Base-by-base conservation (phyloP, 2,329 filamentous ascomycete species). In the Plectosphaerella sp. region DNA sequence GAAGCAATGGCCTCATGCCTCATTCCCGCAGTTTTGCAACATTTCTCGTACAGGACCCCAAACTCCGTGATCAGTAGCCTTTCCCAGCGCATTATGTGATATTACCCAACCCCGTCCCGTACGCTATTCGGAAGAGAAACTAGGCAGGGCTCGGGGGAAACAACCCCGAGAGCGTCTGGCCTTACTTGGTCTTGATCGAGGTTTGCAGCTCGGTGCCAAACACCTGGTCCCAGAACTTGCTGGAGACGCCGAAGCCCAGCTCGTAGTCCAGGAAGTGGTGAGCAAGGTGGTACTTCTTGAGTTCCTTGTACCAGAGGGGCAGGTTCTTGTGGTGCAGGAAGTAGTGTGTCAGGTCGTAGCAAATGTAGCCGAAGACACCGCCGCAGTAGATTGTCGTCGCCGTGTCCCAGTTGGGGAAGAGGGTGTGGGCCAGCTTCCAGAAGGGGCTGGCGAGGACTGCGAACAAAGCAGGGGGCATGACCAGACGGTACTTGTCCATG, bases 181-280 rank as follows among this genome's bases (percentile, higher is more conserved):
- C 28, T 57, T 59, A 69, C 52, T 68, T 63, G 16, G 64, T 59
- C 68, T 74, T 75, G 53, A 68, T 62, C 24, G 39, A 20, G 3
- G 48, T 22, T 9, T 41, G 16, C 46, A 99, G 77, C 72, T 96
- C 87, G 1, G 94, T 99, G 59, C 91, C 91, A 66, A 99, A 99
- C 7, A 99, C 74, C 48, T 74, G 76, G 69, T 99, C 94, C 94
- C 94, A 99, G 78, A 99, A 96, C 59, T 87, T 85, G 77, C 88
- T 97, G 33, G 93, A 97, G 49, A 99, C 93, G 52, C 94, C 94
- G 62, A 97, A 99, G 49, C 94, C 94, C 59, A 96, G 93, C 71
- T 99, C 89, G 68, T 95, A 99, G 69, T 99, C 94, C 56, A 94
- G 90, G 71, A 97, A 99, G 74, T 99, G 94, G 68, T 99, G 94